Base-by-base conservation (phyloP, 2,329 filamentous ascomycete species). In the Verruconis gallopava region DNA sequence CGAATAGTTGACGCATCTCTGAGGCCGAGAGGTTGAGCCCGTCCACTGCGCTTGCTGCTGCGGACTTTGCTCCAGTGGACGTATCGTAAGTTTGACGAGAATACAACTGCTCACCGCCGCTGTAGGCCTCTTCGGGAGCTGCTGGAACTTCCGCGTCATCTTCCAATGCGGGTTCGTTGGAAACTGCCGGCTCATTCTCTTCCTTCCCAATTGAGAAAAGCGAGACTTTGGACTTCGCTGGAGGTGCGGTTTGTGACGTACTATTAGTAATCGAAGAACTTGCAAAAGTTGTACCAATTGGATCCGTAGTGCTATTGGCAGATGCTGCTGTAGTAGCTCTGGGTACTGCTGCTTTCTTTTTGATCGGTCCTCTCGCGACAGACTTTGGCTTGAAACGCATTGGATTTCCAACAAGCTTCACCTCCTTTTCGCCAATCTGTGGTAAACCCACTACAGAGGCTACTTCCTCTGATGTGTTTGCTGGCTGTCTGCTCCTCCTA, bases 381-480 rank as follows among this genome's bases (percentile, higher is more conserved):
- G 88, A 94, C 28, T 95, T 66, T 3, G 89, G 89, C 55, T 79
- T 82, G 60, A 96, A 95, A 75, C 85, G 83, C 59, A 88, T 75
- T 11, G 85, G 76, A 51, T 88, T 91, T 15, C 82, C 83, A 2
- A 79, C 73, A 12, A 82, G 61, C 61, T 83, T 80, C 13, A 81
- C 71, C 44, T 80, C 75, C 2, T 73, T 67, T n/a, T 71, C 11
- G 65, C 65, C 1, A 17, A 56, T 50, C 28, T 60, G 54, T n/a
- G 56, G 56, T 4, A 46, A 45, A 2, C 39, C 36, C 12, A 40
- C 44, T n/a, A 57, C 53, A 39, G 71, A 39, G 11, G 55, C 57
- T 57, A 57, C 19, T 53, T 54, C 12, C 58, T 22, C 53, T 42
- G 51, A 55, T 22, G 50, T 15, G 18, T 32, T 36, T 4, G 15